Evolutionary conservation across 495 filamentous ascomycete genomes (phyloP).

Genomic region (Chaetomium cochliodes): DNA sequence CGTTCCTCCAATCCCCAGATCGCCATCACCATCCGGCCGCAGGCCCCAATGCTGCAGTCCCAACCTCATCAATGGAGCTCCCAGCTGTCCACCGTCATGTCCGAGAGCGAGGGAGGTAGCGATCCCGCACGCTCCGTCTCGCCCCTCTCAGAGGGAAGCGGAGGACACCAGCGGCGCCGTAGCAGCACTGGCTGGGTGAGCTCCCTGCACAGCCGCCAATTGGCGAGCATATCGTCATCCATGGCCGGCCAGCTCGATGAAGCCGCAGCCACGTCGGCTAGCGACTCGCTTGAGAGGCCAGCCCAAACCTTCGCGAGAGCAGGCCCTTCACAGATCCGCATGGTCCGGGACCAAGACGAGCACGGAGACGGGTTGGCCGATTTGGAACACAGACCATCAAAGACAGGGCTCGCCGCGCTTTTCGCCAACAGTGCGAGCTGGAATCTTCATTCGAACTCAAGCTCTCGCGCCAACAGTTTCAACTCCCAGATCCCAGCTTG

Average conservation of each 20-base stretch:
- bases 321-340: conserved; percentile 34
- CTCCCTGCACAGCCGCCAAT: conserved; percentile 48
- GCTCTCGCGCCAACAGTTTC: conserved; percentile 55
- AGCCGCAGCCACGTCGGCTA: conserved; percentile 30
- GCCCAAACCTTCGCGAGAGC: conserved; percentile 38
- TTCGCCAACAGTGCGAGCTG: conserved; percentile 45
- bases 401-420: conserved; percentile 43
- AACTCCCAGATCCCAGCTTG: conserved; percentile 62
- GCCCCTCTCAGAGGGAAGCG: conserved; percentile 35
- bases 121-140: conserved; percentile 47
- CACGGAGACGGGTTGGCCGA: conserved; percentile 56
- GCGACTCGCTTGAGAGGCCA: conserved; percentile 44
- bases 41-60: conserved; percentile 38
- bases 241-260: conserved; percentile 41
- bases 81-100: conserved; percentile 71
- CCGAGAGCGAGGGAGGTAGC: conserved; percentile 57
- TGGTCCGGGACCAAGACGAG: conserved; percentile 54
- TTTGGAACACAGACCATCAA: conserved; percentile 49
- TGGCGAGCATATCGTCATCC: conserved; percentile 56
- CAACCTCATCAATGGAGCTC: conserved; percentile 64
- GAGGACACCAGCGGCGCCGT: conserved; percentile 30
- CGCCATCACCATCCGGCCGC: conserved; percentile 23
- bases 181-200: conserved; percentile 43
- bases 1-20: conserved; percentile 25
- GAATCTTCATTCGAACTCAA: conserved; percentile 48